Evolutionary conservation across 1,284 basidiomycete species (phyloP).

Genomic region (Moesziomyces antarcticus): DNA sequence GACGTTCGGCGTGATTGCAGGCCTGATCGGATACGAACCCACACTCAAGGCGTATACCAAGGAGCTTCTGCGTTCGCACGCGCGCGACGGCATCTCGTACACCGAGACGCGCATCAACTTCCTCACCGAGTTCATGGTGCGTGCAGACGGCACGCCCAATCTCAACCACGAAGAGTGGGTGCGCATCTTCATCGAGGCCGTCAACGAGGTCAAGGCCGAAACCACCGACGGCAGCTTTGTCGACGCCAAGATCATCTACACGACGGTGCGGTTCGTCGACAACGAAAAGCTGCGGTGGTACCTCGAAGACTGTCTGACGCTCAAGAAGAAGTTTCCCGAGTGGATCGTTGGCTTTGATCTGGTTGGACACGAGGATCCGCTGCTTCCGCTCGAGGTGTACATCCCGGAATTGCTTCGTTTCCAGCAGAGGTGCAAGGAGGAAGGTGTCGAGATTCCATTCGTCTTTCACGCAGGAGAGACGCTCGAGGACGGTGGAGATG

Average conservation of each 20-base stretch:
- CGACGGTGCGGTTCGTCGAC: slow-evolving; percentile 74
- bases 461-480: slow-evolving; percentile 84
- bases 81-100: slow-evolving; percentile 80
- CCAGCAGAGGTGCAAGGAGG: slow-evolving; percentile 73
- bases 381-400: slow-evolving; percentile 76
- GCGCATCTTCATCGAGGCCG: slow-evolving; percentile 72
- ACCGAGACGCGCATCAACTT: slow-evolving; percentile 79
- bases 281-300: slow-evolving; percentile 76
- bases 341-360: slow-evolving; percentile 82
- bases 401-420: slow-evolving; percentile 75
- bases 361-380: slow-evolving; percentile 78
- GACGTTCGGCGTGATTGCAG: slow-evolving; percentile 66
- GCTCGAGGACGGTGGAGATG: slow-evolving; percentile 74
- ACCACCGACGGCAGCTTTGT: slow-evolving; percentile 27
- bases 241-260: slow-evolving; percentile 71
- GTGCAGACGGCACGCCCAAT: slow-evolving; percentile 73
- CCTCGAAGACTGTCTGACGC: slow-evolving; percentile 77
- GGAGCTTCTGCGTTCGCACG: slow-evolving; percentile 75
- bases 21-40: slow-evolving; percentile 69
- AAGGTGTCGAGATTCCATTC: slow-evolving; percentile 78
- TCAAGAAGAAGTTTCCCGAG: slow-evolving; percentile 80
- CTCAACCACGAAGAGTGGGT: slow-evolving; percentile 76
- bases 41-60: slow-evolving; percentile 74
- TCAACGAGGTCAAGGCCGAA: slow-evolving; percentile 70
- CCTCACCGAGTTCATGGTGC: slow-evolving; percentile 74